phyloP scores from a whole-genome alignment of 495 filamentous ascomycete species.

The Neurospora tetraspora region DNA sequence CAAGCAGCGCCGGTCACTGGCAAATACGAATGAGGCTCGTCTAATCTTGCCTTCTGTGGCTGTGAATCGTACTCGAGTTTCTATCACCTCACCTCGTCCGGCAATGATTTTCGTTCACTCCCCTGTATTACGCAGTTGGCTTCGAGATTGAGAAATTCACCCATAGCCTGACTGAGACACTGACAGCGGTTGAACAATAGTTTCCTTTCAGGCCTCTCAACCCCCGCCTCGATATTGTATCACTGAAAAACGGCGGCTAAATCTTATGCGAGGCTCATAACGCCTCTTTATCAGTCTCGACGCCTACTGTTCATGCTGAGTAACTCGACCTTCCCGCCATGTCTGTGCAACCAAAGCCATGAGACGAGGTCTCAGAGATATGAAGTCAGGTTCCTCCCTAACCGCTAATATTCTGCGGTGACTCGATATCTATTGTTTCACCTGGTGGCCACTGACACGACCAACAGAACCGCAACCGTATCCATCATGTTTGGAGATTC shows the following conservation, averaged over 20 bases:
- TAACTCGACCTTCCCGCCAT: background rate
- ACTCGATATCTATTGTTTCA: constrained; percentile 14
- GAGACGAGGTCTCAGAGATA: background rate
- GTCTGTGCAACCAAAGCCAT: background rate
- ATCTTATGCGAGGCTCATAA: background rate
- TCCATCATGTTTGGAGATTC: background rate
- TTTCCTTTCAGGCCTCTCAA: background rate
- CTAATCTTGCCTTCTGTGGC: background rate
- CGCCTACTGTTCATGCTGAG: background rate
- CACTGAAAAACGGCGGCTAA: background rate
- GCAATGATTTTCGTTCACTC: background rate
- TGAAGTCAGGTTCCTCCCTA: background rate
- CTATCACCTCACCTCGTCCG: background rate
- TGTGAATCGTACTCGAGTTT: background rate
- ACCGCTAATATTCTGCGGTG: background rate
- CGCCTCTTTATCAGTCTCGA: background rate
- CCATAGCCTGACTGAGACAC: background rate
- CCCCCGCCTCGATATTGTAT: background rate
- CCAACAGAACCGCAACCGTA: background rate
- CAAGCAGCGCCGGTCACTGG: background rate
- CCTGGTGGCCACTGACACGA: constrained; percentile 9
- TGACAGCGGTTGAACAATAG: background rate
- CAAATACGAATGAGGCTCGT: background rate
- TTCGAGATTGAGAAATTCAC: background rate
- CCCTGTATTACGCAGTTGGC: background rate